Base-by-base conservation (phyloP, 257 asterid species). In the Lavandula angustifolia region DNA sequence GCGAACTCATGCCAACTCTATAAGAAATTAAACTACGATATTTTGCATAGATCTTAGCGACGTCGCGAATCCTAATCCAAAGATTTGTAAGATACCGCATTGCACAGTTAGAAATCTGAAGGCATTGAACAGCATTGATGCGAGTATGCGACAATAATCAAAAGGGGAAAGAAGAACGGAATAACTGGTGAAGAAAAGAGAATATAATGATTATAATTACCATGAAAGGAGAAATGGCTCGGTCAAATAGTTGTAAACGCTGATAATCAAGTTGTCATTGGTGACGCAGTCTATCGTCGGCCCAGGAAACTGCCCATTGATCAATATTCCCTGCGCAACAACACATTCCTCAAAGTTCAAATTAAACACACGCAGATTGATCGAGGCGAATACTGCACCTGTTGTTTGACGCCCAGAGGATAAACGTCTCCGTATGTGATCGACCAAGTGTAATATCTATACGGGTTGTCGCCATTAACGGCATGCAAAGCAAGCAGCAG, bases 141-240 rank as follows among this genome's bases (percentile, higher is more conserved):
- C 27, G 1, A 22, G 27, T 2, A 22, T 22, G 27, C 27, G 27
- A 22, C 27, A 22, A 22, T 0, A 22, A 22, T 22, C 27, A 22
- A 66, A 14, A 14, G 13, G 34, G 46, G 47, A 3, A 55, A 33
- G 33, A 6, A 3, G 13, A 4, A 0, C 4, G 27, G 5, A 27
- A 7, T n/a, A 53, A 60, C 33, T 38, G 64, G 60, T 3, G 16
- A 38, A 35, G 54, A 62, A 27, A 9, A 29, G 27, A 46, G 62
- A 47, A 9, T 40, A 9, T 40, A 22, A 53, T 12, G 16, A 74
- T 72, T 77, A 92, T 22, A 2, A 22, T 22, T 22, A 22, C 99
- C 99, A 92, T 47, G 99, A 85, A 66, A 92, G 55, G 60, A 89
- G 95, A 64, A 92, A 87, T n/a, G 99, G 99, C 83, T 92, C 99